Evolutionary conservation across 2,329 filamentous ascomycete genomes (phyloP).

Genomic region (Exophiala aquamarina): DNA sequence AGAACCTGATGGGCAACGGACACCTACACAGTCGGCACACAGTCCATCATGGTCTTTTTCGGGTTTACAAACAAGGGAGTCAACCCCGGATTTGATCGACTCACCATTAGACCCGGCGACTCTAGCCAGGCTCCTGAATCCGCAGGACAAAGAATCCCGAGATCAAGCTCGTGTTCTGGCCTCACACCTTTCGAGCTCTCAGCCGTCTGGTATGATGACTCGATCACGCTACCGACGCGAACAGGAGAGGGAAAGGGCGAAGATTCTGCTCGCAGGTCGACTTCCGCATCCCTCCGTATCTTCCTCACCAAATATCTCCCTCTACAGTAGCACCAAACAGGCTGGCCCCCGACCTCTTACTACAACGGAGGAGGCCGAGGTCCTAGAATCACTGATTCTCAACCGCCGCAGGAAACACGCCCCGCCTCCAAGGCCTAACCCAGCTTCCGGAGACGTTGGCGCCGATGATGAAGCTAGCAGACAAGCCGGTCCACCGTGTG

Average conservation of each 20-base stretch:
- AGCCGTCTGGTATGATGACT: constrained; percentile 63
- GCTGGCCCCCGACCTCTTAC: constrained; percentile 34
- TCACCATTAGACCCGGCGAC: constrained; percentile 64
- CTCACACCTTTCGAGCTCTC: constrained; percentile 61
- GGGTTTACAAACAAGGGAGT: constrained; percentile 38
- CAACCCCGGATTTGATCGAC: constrained; percentile 54
- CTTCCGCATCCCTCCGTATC: constrained; percentile 25
- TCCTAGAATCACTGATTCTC: constrained; percentile 62
- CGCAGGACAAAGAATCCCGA: constrained; percentile 71
- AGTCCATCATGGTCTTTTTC: constrained; percentile 31
- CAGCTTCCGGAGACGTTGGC: background rate
- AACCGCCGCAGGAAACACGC: constrained; percentile 44
- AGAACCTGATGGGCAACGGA: constrained; percentile 57
- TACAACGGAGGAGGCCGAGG: constrained; percentile 55
- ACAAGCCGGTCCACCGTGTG: constrained; percentile 75
- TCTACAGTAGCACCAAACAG: constrained; percentile 8
- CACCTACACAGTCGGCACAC: constrained; percentile 71
- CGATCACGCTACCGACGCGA: constrained; percentile 72
- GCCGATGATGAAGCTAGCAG: constrained; percentile 23
- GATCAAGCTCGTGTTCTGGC: constrained; percentile 80
- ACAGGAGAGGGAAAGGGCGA: constrained; percentile 67
- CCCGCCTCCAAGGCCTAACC: constrained; percentile 13
- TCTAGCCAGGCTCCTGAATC: constrained; percentile 79
- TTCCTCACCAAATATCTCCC: constrained; percentile 39
- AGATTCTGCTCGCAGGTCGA: constrained; percentile 59